Conservation (phyloP, 129 eudicot species). For the Calendula officinalis region DNA sequence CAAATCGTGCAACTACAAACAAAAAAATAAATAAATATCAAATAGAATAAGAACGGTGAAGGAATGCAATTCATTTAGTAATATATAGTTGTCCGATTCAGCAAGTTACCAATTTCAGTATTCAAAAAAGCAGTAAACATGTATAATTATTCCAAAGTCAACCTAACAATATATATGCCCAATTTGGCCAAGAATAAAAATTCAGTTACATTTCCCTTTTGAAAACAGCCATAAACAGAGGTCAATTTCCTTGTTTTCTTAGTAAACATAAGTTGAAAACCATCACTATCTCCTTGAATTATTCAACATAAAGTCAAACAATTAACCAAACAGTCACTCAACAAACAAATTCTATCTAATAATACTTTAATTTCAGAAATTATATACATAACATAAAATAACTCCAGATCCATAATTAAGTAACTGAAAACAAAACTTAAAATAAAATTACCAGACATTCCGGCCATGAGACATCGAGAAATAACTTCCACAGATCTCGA, state of each 20-base stretch:
- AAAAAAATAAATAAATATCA: background rate
- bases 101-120: background rate
- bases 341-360: background rate
- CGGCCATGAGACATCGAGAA: constrained; percentile 75
- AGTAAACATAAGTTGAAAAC: constrained; percentile 3
- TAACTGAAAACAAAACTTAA: background rate
- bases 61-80: background rate
- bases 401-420: constrained; percentile 21
- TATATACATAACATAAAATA: background rate
- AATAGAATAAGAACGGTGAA: background rate
- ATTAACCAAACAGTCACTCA: constrained; percentile 14
- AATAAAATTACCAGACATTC: constrained; percentile 72
- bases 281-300: constrained; percentile 11
- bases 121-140: background rate
- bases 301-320: background rate
- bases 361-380: background rate
- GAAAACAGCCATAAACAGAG: background rate
- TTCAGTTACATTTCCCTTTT: background rate
- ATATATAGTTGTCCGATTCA: constrained; percentile 1
- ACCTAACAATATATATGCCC: background rate
- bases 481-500: constrained; percentile 83
- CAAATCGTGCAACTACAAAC: constrained; percentile 77
- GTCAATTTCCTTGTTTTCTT: background rate
- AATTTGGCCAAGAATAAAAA: background rate
- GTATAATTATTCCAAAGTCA: background rate